Evolutionary conservation across 177 flowering plant genomes (phyloP).

Genomic region (Tripterygium wilfordii): DNA sequence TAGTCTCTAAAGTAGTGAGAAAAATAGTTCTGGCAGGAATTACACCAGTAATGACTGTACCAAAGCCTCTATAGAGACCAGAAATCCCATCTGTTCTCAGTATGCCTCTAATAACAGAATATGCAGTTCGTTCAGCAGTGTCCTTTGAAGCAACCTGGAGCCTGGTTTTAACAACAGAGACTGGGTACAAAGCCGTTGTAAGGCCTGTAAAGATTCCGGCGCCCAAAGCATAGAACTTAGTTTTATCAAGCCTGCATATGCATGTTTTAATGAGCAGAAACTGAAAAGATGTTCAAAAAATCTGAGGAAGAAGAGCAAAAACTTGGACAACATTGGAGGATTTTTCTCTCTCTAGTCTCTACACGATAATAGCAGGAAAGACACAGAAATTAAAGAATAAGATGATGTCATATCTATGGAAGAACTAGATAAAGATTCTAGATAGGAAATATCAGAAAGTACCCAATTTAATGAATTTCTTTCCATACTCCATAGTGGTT

Average conservation of each 20-base stretch:
- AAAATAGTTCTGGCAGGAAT: background rate
- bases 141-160: background rate
- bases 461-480: too few species aligned
- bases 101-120: background rate
- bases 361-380: too few species aligned
- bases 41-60: background rate
- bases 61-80: background rate
- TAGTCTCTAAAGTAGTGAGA: background rate
- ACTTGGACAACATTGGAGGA: too few species aligned
- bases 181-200: background rate
- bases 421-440: too few species aligned
- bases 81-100: background rate
- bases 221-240: background rate
- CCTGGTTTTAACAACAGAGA: background rate
- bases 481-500: too few species aligned
- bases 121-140: background rate
- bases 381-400: too few species aligned
- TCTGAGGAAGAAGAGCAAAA: too few species aligned
- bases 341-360: too few species aligned
- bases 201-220: background rate
- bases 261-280: too few species aligned
- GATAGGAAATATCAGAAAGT: too few species aligned
- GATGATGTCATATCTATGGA: too few species aligned
- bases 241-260: background rate
- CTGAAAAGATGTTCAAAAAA: too few species aligned